A percentile compares a stretch with the other conserved stretches of the same genome.
Evolutionary conservation across 192 early-diverging fungal genomes (phyloP).

Genomic region (Gigaspora rosea): DNA sequence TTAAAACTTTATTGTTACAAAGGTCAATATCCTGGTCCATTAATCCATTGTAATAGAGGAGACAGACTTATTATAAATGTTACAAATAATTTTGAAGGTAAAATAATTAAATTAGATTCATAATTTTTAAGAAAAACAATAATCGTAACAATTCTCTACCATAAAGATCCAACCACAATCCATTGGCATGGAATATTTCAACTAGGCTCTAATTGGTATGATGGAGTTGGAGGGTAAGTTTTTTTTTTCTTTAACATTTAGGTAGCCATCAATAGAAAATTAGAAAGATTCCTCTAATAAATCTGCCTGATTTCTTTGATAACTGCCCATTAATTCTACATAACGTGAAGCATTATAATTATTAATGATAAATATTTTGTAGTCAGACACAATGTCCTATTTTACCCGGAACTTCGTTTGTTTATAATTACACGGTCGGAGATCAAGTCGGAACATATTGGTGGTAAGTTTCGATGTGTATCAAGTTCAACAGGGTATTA

Average conservation of each 20-base stretch:
- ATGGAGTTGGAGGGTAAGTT: neutral
- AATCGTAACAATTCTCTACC: slow-evolving; percentile 20
- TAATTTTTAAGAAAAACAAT: neutral
- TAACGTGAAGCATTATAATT: neutral
- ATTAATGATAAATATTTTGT: neutral
- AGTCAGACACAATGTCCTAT: slow-evolving; percentile 35
- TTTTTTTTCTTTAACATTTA: neutral
- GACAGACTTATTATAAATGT: neutral
- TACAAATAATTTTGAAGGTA: neutral
- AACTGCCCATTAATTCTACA: too few species aligned
- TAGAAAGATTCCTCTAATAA: too few species aligned
- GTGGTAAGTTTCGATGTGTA: neutral
- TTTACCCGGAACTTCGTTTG: neutral
- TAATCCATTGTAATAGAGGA: neutral
- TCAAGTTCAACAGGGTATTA: neutral
- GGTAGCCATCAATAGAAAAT: too few species aligned
- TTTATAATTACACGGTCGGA: neutral
- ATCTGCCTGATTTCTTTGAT: too few species aligned
- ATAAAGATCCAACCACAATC: slow-evolving; percentile 38
- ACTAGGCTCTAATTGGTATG: slow-evolving; percentile 40
- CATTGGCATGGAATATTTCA: slow-evolving; percentile 50
- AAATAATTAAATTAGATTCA: neutral
- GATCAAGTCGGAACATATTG: slow-evolving; percentile 51
- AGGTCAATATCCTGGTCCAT: neutral
- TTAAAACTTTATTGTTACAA: too few species aligned